Evolutionary conservation across 108 stramenopile species (phyloP).

Genomic region (Pseudonitzschia multistriata): DNA sequence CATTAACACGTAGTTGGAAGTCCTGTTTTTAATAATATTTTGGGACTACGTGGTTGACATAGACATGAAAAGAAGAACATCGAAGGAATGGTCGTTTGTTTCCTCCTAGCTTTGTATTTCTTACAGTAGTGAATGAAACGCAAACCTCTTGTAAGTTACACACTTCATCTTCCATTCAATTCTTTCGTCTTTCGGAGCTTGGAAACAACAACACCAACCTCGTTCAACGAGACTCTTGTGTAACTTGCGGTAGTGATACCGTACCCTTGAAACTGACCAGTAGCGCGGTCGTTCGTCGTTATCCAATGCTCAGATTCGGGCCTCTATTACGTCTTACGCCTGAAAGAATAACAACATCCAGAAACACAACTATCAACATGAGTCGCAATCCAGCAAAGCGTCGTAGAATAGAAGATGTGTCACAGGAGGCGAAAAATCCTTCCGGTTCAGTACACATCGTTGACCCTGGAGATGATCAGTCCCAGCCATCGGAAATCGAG

Average conservation of each 20-base stretch:
- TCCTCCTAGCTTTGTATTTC: neutral
- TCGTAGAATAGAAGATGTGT: neutral
- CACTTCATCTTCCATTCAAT: neutral
- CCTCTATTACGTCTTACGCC: too few relatives aligned
- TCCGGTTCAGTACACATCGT: neutral
- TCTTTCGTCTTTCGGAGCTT: neutral
- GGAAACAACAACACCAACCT: too few relatives aligned
- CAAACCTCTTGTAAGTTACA: neutral
- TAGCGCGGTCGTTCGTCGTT: too few relatives aligned
- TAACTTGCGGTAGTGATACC: too few relatives aligned
- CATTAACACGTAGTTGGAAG: neutral
- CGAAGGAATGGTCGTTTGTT: neutral
- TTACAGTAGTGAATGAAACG: neutral
- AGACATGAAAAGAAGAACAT: neutral
- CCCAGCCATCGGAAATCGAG: neutral
- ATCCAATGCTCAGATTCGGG: neutral
- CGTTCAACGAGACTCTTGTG: too few relatives aligned
- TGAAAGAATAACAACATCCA: too few relatives aligned
- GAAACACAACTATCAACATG: too few relatives aligned
- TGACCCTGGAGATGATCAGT: neutral
- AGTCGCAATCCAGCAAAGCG: conserved; percentile 9
- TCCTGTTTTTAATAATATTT: neutral
- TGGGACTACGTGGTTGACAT: neutral
- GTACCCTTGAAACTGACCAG: too few relatives aligned
- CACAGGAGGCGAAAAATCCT: neutral